phyloP scores from a whole-genome alignment of 257 asterid genomes.

The Penstemon davidsonii region DNA sequence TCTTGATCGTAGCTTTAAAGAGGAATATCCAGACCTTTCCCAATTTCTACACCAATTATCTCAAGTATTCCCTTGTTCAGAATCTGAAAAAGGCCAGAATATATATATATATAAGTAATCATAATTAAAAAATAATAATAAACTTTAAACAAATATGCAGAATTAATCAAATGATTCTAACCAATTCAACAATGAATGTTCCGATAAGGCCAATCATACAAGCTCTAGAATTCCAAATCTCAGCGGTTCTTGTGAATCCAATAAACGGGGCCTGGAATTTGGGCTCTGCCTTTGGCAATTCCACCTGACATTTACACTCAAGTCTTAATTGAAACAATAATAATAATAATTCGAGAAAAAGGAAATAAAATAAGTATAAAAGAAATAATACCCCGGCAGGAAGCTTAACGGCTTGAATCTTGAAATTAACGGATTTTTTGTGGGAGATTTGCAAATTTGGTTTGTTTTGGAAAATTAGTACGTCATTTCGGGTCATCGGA shows the following conservation, averaged over 20 bases:
- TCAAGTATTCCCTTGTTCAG: constrained; percentile 78
- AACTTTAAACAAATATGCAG: not conserved
- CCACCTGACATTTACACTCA: constrained; percentile 55
- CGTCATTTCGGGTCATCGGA: constrained; percentile 27
- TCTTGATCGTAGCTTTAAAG: constrained; percentile 39
- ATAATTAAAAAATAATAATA: not conserved
- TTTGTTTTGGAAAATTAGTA: constrained; percentile 15
- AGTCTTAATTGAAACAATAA: not conserved
- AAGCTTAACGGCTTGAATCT: constrained; percentile 70
- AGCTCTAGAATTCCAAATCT: constrained; percentile 87
- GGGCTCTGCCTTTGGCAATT: constrained; percentile 68
- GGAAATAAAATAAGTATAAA: not conserved
- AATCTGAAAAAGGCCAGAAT: constrained; percentile 49
- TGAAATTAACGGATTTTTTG: constrained; percentile 40
- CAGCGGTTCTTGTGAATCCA: constrained; percentile 87
- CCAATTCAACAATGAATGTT: constrained; percentile 79
- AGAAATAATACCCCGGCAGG: constrained; percentile 62
- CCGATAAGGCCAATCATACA: constrained; percentile 82
- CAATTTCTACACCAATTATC: constrained; percentile 76
- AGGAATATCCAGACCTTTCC: constrained; percentile 94
- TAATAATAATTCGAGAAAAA: not conserved
- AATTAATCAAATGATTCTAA: constrained; percentile 8
- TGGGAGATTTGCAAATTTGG: constrained; percentile 10
- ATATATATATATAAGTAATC: no score
- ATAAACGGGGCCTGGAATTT: constrained; percentile 62